Evolutionary conservation across 2,329 filamentous ascomycete genomes (phyloP), one percentile per base, ranked within the genome.

Genomic region (Botrytis pseudocinerea): DNA sequence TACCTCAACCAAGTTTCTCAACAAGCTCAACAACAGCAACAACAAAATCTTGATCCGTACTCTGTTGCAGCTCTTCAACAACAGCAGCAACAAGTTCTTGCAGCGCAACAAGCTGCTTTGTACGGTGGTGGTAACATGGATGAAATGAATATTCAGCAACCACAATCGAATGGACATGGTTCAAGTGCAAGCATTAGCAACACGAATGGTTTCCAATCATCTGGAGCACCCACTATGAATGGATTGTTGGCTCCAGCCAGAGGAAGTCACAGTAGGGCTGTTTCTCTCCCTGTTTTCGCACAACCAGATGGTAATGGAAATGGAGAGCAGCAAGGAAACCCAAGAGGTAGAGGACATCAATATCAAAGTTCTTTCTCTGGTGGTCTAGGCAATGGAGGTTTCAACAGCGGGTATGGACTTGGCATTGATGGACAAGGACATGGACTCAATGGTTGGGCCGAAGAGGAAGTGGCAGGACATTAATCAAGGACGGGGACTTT

Each of bases 1-100:
- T 98, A 98, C 81, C 87, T 98, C 74, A 95, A 91, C 82, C 94
- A 97, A 80, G 89, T 95, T 42, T 91, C 90, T 35, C 89, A 91
- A 75, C 90, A 92, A 79, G 88, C 89, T 25, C 91, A 93, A 66
- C 92, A 95, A 77, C 92, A 94, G 75, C 79, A 81, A 51, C 78
- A 85, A 73, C 82, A 82, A 71, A 81, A 84, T 63, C 82, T 85
- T 73, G 83, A 85, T 59, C 82, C 84, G 7, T 83, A 83, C 75
- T 81, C 80, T 12, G 81, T 83, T 60, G 82, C 80, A 28, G 78
- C 78, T 28, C 76, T 80, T 32, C 86, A 87, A 74, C 87, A 92
- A 46, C 91, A 93, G 77, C 91, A 94, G 76, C 89, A 92, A 71
- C 89, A 92, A 76, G 87, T 89, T 59, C 87, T 94, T 77, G 88